Evolutionary conservation across 306 rosid species (phyloP).

Genomic region (Cajanus cajan): DNA sequence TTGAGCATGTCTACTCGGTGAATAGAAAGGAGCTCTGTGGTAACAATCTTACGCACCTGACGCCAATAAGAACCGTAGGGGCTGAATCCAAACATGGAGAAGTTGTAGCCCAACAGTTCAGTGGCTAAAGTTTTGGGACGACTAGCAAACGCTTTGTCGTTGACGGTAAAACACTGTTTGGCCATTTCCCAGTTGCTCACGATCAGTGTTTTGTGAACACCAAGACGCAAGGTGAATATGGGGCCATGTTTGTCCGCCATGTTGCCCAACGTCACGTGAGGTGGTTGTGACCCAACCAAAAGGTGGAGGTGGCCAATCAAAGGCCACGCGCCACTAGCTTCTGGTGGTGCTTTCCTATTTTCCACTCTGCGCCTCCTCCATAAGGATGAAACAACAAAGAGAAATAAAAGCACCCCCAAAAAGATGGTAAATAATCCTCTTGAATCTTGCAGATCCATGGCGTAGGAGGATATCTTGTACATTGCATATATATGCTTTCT

Average conservation of each 20-base stretch:
- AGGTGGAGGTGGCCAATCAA: slow-evolving; percentile 42
- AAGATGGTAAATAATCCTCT: background rate
- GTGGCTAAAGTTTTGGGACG: slow-evolving; percentile 31
- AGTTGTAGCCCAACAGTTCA: slow-evolving; percentile 28
- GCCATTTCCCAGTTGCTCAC: slow-evolving; percentile 34
- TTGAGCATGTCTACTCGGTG: slow-evolving; percentile 23
- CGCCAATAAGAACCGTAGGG: slow-evolving; percentile 54
- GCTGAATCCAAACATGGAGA: slow-evolving; percentile 26
- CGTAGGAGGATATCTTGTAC: too few species aligned
- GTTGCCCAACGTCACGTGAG: background rate
- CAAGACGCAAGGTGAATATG: slow-evolving; percentile 20
- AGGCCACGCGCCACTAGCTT: slow-evolving; percentile 42
- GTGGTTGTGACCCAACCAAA: slow-evolving; percentile 12
- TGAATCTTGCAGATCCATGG: too few species aligned
- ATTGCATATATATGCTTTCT: too few species aligned
- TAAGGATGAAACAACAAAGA: background rate
- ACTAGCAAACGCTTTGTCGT: slow-evolving; percentile 26
- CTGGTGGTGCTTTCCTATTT: slow-evolving; percentile 22
- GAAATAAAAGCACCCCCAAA: background rate
- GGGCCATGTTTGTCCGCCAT: slow-evolving; percentile 35
- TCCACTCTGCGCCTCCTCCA: background rate
- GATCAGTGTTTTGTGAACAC: slow-evolving; percentile 17
- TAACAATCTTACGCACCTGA: slow-evolving; percentile 34
- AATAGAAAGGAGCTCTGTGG: slow-evolving; percentile 12
- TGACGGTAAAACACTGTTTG: slow-evolving; percentile 35